Base-by-base conservation (phyloP, 495 filamentous ascomycete genomes). In the Penicillium tannophilum region DNA sequence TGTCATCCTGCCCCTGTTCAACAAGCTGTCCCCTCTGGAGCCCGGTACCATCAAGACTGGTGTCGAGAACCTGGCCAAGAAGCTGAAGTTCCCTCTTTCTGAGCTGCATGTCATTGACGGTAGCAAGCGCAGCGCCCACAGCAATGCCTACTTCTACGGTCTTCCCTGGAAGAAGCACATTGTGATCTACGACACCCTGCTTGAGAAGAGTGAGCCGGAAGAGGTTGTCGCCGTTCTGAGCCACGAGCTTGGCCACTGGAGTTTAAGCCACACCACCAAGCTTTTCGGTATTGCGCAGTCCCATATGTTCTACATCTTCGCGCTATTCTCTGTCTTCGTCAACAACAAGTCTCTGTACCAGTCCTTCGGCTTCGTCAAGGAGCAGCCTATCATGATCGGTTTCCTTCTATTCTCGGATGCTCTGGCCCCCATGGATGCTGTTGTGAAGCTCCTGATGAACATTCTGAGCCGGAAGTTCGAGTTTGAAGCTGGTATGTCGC, bases 121-220 rank as follows among this genome's bases (percentile, higher is more conserved):
- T 31, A 96, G 92, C 80, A 97, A 96, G 83, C 88, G 94, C 61
- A 93, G 89, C 66, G 92, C 94, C 30, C 94, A 98, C 77, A 95
- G 90, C 79, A 98, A 98, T 68, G 94, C 94, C 46, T 98, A 98
- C 76, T 98, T 98, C 77, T 96, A 94, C 61, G 94, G 94, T 53
- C 82, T 98, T 55, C 94, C 94, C 7, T 98, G 94, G 93, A 97
- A 96, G 84, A 98, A 98, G 84, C 94, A 97, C 79, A 98, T 98
- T 76, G 94, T 98, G 64, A 95, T 98, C 69, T 98, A 95, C 66
- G 94, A 98, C 68, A 98, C 94, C 11, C 74, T 98, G 62, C 92
- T 98, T 52, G 93, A 97, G 73, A 95, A 98, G 81, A 93, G 88
- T 71, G 85, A 91, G 62, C 85, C 88, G 2, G 83, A 92, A 64